Percentiles rank a stretch among this genome's conserved stretches.
These are phyloP conservation scores for Sporothrix variecibatus DNA, from an alignment of 2,329 filamentous ascomycete genomes.

Conservation along the genomic window DNA sequence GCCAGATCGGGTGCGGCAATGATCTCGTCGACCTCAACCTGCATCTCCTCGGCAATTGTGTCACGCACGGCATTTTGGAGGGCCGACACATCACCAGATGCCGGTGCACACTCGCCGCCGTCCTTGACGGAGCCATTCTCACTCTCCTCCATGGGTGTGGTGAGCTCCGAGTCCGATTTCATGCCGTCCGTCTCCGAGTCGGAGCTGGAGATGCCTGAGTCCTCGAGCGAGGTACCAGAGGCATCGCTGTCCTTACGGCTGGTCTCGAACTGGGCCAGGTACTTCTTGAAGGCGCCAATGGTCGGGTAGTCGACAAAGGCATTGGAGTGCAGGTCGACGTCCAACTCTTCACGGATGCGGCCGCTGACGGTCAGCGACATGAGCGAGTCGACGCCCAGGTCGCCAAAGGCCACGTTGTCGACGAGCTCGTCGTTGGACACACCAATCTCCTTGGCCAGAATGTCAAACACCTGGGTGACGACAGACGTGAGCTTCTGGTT, in stretches of 20 bases:
- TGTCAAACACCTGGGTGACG: constrained; percentile 50
- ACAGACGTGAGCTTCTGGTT: constrained; percentile 55
- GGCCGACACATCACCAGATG: constrained; percentile 43
- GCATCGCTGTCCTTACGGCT: constrained; percentile 33
- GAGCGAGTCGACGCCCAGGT: constrained; percentile 63
- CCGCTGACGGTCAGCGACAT: constrained; percentile 60
- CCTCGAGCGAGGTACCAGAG: constrained; percentile 31
- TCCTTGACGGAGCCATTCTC: constrained; percentile 51
- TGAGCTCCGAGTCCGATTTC: constrained; percentile 53
- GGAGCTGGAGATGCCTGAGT: constrained; percentile 42
- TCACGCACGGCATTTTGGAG: constrained; percentile 59
- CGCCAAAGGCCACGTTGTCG: constrained; percentile 57
- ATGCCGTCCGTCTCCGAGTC: constrained; percentile 50
- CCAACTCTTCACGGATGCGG: constrained; percentile 59
- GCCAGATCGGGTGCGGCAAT: constrained; percentile 55
- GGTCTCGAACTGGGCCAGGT: constrained; percentile 45
- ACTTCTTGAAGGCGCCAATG: constrained; percentile 54
- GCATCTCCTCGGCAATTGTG: constrained; percentile 71
- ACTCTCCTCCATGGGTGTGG: constrained; percentile 56
- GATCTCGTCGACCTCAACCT: constrained; percentile 66
- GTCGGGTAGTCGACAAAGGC: constrained; percentile 58
- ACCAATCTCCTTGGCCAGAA: constrained; percentile 59
- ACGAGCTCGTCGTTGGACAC: constrained; percentile 56
- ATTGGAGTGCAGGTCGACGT: constrained; percentile 55
- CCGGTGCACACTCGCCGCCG: constrained; percentile 40